Conservation (phyloP, 371 early-diverging fungal genomes). For the Dichotomocladium elegans region DNA sequence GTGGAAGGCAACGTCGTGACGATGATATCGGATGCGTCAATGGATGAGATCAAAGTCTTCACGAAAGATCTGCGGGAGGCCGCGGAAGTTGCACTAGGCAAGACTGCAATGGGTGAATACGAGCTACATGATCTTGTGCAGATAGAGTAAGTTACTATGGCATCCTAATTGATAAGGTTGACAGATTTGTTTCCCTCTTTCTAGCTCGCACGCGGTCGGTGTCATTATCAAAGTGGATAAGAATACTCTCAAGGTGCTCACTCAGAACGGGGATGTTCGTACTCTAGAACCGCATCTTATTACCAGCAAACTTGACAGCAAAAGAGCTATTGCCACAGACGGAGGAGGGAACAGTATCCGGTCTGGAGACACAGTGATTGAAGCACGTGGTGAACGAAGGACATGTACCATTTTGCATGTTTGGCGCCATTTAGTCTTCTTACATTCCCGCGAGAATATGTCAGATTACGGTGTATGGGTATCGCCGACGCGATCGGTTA, state of each 20-base stretch:
- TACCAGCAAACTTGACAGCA: slow-evolving; percentile 60
- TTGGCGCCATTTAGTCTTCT: slow-evolving; percentile 61
- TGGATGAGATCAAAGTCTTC: slow-evolving; percentile 79
- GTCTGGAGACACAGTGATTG: slow-evolving; percentile 80
- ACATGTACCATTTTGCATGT: slow-evolving; percentile 70
- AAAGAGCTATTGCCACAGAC: slow-evolving; percentile 77
- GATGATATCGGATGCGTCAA: slow-evolving; percentile 72
- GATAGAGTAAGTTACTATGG: slow-evolving; percentile 69
- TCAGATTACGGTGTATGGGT: slow-evolving; percentile 71
- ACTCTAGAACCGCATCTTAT: slow-evolving; percentile 72
- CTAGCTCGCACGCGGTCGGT: slow-evolving; percentile 69
- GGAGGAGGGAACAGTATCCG: slow-evolving; percentile 69
- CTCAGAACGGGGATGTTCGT: slow-evolving; percentile 73
- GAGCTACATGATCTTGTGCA: slow-evolving; percentile 87
- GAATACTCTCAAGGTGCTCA: slow-evolving; percentile 71
- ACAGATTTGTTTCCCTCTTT: background rate
- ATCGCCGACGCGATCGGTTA: slow-evolving; percentile 51
- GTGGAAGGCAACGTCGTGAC: slow-evolving; percentile 78
- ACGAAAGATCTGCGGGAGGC: slow-evolving; percentile 84
- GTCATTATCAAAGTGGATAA: slow-evolving; percentile 82
- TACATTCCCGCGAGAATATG: slow-evolving; percentile 61
- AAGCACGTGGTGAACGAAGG: slow-evolving; percentile 58
- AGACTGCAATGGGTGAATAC: slow-evolving; percentile 54
- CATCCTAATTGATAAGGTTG: background rate
- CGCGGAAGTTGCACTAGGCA: slow-evolving; percentile 46